phyloP scores from a whole-genome alignment of 306 rosid genomes.

The Vigna reflexopilosa region DNA sequence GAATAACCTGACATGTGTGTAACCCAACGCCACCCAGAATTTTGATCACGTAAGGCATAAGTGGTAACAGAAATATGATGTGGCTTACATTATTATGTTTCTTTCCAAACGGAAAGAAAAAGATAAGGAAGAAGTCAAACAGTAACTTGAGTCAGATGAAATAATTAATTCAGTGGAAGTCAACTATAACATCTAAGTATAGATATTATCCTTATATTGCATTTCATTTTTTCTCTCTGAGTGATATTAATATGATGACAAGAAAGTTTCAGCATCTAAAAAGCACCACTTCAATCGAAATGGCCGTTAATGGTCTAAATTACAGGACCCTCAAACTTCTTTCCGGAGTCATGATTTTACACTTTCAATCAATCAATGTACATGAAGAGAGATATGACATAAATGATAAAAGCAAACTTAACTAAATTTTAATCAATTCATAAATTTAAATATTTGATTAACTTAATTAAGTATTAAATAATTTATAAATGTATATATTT shows the following conservation, averaged over 20 bases:
- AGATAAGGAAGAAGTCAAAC: not conserved
- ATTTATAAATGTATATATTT: too few species aligned
- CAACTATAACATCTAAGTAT: not conserved
- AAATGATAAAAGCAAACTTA: too few species aligned
- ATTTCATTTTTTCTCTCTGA: not conserved
- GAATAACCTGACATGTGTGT: not conserved
- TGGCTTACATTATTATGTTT: not conserved
- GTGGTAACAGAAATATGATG: slow-evolving; percentile 1
- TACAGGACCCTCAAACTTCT: not conserved
- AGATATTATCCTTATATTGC: not conserved
- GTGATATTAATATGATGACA: slow-evolving; percentile 33
- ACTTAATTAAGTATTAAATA: too few species aligned
- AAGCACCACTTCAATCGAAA: not conserved
- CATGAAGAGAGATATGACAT: too few species aligned
- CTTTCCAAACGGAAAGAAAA: not conserved
- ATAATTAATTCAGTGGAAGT: not conserved
- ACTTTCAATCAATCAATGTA: not conserved
- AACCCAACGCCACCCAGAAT: not conserved
- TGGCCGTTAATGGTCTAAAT: not conserved
- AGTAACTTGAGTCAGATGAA: slow-evolving; percentile 2
- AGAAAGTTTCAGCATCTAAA: not conserved
- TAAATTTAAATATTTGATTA: too few species aligned
- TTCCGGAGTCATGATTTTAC: not conserved
- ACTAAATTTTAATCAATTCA: too few species aligned
- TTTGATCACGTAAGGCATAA: slow-evolving; percentile 4